phyloP scores from a whole-genome alignment of 2,329 filamentous ascomycete genomes.

The Alternaria consortialis region DNA sequence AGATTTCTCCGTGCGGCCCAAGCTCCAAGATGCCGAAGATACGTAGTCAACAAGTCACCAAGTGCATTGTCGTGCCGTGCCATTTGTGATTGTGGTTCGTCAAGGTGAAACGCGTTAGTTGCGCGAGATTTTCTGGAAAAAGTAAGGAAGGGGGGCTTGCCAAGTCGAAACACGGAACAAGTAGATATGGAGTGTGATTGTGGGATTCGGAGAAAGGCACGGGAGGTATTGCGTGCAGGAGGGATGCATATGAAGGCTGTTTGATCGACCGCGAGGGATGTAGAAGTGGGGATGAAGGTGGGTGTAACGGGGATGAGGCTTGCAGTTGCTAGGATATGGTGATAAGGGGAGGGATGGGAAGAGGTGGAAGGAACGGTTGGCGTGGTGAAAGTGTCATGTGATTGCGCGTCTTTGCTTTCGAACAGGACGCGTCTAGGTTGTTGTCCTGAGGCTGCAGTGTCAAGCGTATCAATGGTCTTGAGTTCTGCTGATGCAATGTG shows the following conservation, averaged over 20 bases:
- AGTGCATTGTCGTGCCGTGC: too few species aligned
- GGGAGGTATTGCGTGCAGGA: constrained; percentile 3
- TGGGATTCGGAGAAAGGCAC: neutral
- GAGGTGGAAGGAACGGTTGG: neutral
- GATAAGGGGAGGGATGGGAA: neutral
- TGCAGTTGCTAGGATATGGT: neutral
- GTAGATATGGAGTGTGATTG: neutral
- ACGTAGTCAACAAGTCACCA: too few species aligned
- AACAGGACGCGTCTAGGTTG: neutral
- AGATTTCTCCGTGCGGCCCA: neutral
- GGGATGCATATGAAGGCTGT: constrained; percentile 16
- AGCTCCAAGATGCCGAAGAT: neutral
- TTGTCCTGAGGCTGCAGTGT: neutral
- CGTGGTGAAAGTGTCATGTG: neutral
- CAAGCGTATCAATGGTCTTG: too few species aligned
- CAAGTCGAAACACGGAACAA: neutral
- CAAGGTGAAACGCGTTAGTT: constrained; percentile 2
- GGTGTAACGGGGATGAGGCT: neutral
- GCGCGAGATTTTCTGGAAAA: neutral
- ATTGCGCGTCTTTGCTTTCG: neutral
- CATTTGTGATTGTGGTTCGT: neutral
- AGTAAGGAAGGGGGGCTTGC: neutral
- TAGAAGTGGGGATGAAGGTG: neutral
- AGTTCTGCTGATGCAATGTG: too few species aligned
- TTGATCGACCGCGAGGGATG: constrained; percentile 3